Conservation (phyloP, 176 grass and related monocot genomes). For the Oryza glumipatula region DNA sequence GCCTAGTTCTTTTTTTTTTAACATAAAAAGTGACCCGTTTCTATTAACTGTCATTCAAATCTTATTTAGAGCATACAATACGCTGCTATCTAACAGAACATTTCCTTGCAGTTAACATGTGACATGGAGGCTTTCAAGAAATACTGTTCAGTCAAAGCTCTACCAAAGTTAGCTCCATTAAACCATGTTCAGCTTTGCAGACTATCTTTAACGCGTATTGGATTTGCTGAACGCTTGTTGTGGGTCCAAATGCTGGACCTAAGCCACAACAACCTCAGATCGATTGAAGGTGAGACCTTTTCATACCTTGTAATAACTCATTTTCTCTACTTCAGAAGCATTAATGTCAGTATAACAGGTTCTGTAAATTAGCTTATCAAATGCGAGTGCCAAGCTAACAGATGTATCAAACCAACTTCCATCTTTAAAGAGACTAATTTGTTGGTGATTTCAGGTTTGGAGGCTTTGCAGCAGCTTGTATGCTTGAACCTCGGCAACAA, state of each 20-base stretch:
- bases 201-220: conserved; percentile 70
- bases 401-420: not conserved
- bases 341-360: not conserved
- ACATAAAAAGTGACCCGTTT: conserved; percentile 6
- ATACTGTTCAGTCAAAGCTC: conserved; percentile 55
- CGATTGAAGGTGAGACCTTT: conserved; percentile 65
- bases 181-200: conserved; percentile 53
- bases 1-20: conserved; percentile 17
- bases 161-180: conserved; percentile 45
- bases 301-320: conserved; percentile 21
- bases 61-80: conserved; percentile 5
- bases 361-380: conserved; percentile 17
- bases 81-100: conserved; percentile 27
- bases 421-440: conserved; percentile 28
- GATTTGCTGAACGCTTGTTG: conserved; percentile 68
- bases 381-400: not conserved
- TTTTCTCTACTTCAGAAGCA: conserved; percentile 4
- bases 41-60: not conserved
- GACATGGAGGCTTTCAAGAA: conserved; percentile 66
- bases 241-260: conserved; percentile 96
- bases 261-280: conserved; percentile 81
- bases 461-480: conserved; percentile 82
- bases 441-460: conserved; percentile 67
- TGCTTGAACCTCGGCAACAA: conserved; percentile 85
- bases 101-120: conserved; percentile 72